Base-by-base conservation (phyloP, 208 protist species). In the Angomonas desouzai region DNA sequence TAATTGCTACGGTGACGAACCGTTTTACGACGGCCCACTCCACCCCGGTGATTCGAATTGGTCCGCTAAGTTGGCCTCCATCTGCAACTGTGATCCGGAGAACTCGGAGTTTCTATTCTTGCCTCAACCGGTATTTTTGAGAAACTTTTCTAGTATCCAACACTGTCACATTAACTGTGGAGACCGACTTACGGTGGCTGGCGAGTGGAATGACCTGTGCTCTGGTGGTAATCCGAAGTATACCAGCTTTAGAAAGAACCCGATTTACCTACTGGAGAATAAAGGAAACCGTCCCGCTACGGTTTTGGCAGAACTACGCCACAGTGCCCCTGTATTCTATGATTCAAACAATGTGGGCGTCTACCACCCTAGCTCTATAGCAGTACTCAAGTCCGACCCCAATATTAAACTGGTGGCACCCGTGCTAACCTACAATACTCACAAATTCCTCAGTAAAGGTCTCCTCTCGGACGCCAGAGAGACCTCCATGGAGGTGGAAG, bases 201-300 rank as follows among this genome's bases (percentile, higher is more conserved):
- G 85, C 10, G 59, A 61, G 55, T 94, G 88, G 88, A 77, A 81
- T 45, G 43, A 55, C 22, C 60, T 75, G 48, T 91, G 77, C 2
- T 62, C 61, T 22, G 88, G 88, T 20, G 88, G 88, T 36, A 91
- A 86, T 61, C 77, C 88, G 22, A 89, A 81, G 68, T 85, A 78
- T 55, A 91, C 88, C 1, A 83, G 56, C 56, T 94, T 92, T 74
- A 82, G 88, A 34, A 89, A 85, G 66, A 94, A 94, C 67, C 85
- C 89, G 1, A 91, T 94, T 60, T 94, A 79, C 68, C 32, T 91
- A 13, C 57, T 94, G 57, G 83, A 94, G 68, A 94, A 94, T 72
- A 89, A 77, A 56, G 70, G 78, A 60, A 81, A 78, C 2, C 77
- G 83, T 11, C 59, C 85, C 3, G 76, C 77, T 16, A 77, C 68